Conservation (phyloP, 495 filamentous ascomycete genomes). For the Podospora appendiculata region DNA sequence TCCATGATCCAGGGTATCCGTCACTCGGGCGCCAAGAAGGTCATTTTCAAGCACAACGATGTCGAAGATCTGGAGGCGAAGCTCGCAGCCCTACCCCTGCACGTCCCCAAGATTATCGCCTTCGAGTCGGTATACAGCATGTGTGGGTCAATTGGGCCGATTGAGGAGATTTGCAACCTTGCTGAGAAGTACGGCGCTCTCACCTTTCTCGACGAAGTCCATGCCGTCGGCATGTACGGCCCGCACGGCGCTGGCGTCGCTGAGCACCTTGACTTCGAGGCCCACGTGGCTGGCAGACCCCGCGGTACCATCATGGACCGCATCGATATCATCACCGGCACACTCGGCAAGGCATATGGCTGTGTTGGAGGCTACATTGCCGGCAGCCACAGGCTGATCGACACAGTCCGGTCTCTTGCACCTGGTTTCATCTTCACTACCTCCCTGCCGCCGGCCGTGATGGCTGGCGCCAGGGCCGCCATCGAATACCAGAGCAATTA, state of each 20-base stretch:
- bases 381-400: conserved; percentile 78
- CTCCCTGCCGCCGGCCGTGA: conserved; percentile 87
- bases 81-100: conserved; percentile 72
- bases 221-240: conserved; percentile 98
- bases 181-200: conserved; percentile 96
- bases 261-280: conserved; percentile 92
- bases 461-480: conserved; percentile 87
- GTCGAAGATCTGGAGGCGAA: conserved; percentile 82
- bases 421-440: conserved; percentile 99
- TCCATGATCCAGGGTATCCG: conserved; percentile 99
- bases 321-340: conserved; percentile 95
- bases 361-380: conserved; percentile 98
- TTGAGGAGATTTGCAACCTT: conserved; percentile 89
- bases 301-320: conserved; percentile 89
- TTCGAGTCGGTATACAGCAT: conserved; percentile 99
- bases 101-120: conserved; percentile 93
- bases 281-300: conserved; percentile 56
- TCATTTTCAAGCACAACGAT: conserved; percentile 99
- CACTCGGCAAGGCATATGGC: conserved; percentile 94
- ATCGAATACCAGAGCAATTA: conserved; percentile 86
- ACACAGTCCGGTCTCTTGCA: conserved; percentile 91
- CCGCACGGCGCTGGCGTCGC: conserved; percentile 94
- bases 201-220: conserved; percentile 96
- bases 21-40: conserved; percentile 89
- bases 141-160: conserved; percentile 95